Conservation (phyloP, 768 basidiomycete genomes). For the Suillus decipiens region DNA sequence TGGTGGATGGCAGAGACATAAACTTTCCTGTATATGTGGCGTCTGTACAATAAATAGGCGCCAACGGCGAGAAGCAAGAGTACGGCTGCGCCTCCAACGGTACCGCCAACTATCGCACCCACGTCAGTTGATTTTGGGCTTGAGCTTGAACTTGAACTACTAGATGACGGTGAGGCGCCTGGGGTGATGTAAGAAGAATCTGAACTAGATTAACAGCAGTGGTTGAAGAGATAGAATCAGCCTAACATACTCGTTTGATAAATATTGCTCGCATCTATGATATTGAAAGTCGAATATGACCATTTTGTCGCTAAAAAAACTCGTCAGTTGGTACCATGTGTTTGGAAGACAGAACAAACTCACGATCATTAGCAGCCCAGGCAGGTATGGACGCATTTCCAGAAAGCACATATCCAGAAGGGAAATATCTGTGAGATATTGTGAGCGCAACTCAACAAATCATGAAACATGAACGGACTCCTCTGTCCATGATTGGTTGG, state of each 20-base stretch:
- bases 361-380: conserved; percentile 52
- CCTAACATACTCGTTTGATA: conserved; percentile 15
- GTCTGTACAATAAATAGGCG: conserved; percentile 21
- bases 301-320: conserved; percentile 36
- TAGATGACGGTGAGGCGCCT: background rate
- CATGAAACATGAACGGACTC: background rate
- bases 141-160: conserved; percentile 7
- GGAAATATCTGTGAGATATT: conserved; percentile 36
- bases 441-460: background rate
- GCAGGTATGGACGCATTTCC: conserved; percentile 41
- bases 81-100: conserved; percentile 21
- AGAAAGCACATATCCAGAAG: conserved; percentile 36
- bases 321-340: background rate
- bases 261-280: conserved; percentile 26
- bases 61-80: conserved; percentile 20
- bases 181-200: background rate
- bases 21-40: conserved; percentile 4
- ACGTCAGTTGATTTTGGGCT: conserved; percentile 10
- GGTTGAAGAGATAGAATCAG: conserved; percentile 10
- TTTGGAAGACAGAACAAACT: conserved; percentile 19
- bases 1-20: background rate
- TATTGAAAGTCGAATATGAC: conserved; percentile 31
- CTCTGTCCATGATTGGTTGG: background rate
- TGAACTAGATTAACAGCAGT: background rate
- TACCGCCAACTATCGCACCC: conserved; percentile 27